Evolutionary conservation across 148 eudicot species (phyloP), one percentile per base, ranked within the genome.

Genomic region (Dianthus caryophyllus): DNA sequence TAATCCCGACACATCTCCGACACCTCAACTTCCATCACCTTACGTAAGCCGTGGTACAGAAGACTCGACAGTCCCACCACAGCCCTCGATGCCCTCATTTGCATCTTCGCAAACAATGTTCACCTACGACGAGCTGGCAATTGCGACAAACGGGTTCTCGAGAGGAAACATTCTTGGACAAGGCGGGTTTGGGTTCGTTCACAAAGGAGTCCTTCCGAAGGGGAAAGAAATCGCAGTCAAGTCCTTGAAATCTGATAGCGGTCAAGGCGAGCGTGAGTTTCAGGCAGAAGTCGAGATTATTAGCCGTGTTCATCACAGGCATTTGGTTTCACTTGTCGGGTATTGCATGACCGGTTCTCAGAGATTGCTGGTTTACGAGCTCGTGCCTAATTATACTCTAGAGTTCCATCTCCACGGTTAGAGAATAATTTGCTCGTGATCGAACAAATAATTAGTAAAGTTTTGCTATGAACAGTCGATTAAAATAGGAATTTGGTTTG

Each of bases 261-360:
- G 85, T 7, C 96, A 92, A 43, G 98, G 98, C 4, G 96, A 85
- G 67, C 82, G 91, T 6, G 98, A 92, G 68, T 92, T 92, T 67
- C 88, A 79, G 75, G 96, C 91, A 12, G 96, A 92, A 77, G 86
- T 92, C 77, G 98, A 92, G 66, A 89, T 80, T 61, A 89, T 92
- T 72, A 92, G 89, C 71, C 80, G 98, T 16, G 98, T 93, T n/a
- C 98, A 93, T 79, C 98, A 93, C 67, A 83, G 87, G 71, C 98
- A 89, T 84, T 95, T 93, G 54, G 98, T 93, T 66, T 80, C 95
- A 5, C 77, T 93, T 62, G 96, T 87, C 75, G 98, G 98, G 44
- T 93, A 83, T 25, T 89, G 95, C 80, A 84, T 81, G 9, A 51
- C 79, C 63, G 96, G 96, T 60, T 20, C 76, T n/a, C 74, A 87